phyloP scores from a whole-genome alignment of 192 early-diverging fungal species.

The Funneliformis geosporum region DNA sequence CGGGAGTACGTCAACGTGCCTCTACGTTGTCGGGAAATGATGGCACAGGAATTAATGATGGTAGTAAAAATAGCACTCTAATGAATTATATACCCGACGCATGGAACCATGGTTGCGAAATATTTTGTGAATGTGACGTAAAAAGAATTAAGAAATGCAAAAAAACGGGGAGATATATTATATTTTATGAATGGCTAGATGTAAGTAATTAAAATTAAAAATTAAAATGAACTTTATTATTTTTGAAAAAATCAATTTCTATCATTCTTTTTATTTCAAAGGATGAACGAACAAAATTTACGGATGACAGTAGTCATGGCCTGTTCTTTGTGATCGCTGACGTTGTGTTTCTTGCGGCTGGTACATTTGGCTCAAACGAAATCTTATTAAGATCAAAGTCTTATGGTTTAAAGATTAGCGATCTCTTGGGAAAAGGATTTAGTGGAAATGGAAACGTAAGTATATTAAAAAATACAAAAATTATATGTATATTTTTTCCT shows the following conservation, averaged over 20 bases:
- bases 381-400: conserved; percentile 45
- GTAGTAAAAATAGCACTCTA: conserved; percentile 50
- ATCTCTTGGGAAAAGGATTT: conserved; percentile 44
- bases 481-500: no score
- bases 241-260: background rate
- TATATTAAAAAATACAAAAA: no score
- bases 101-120: conserved; percentile 53
- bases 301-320: conserved; percentile 2
- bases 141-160: conserved; percentile 39
- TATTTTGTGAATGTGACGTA: conserved; percentile 43
- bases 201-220: background rate
- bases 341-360: conserved; percentile 47
- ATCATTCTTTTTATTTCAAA: background rate
- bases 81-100: conserved; percentile 53
- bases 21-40: conserved; percentile 50
- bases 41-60: conserved; percentile 47
- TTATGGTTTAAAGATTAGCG: conserved; percentile 40
- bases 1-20: conserved; percentile 43
- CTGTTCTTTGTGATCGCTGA: conserved; percentile 50
- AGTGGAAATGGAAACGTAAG: conserved; percentile 53
- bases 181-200: conserved; percentile 51
- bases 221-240: background rate
- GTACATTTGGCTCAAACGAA: conserved; percentile 46
- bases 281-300: conserved; percentile 12
- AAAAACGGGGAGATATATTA: conserved; percentile 38